phyloP scores from a whole-genome alignment of 1,139 yeast species.

The Yamadazyma conglobata region DNA sequence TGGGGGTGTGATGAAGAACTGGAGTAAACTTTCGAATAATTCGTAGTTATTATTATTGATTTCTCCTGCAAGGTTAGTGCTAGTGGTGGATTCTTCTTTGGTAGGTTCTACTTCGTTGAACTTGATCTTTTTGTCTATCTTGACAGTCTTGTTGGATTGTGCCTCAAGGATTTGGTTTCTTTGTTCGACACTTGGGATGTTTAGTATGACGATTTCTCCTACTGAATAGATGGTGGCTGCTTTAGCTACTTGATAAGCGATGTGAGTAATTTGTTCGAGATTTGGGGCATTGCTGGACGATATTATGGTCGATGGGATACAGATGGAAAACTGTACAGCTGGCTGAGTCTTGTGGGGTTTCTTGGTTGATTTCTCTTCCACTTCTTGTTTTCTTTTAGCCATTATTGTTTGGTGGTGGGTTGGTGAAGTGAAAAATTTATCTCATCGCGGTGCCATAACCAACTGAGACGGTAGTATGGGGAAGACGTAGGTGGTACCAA shows the following conservation, averaged over 20 bases:
- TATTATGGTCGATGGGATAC: constrained; percentile 65
- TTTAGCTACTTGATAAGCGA: constrained; percentile 76
- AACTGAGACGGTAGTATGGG: too few species aligned
- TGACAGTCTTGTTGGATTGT: constrained; percentile 19
- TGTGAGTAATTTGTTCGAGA: constrained; percentile 67
- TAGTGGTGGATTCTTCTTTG: constrained; percentile 4
- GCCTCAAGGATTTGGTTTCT: constrained; percentile 16
- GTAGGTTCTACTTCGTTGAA: constrained; percentile 12
- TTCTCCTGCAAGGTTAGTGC: constrained; percentile 13
- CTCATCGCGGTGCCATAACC: constrained; percentile 1
- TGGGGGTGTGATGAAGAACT: constrained; percentile 84
- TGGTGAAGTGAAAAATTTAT: constrained; percentile 5
- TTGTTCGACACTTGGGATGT: constrained; percentile 31
- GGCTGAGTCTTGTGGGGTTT: constrained; percentile 29
- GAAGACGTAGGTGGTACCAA: not conserved
- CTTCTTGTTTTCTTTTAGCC: constrained; percentile 30
- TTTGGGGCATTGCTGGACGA: constrained; percentile 52
- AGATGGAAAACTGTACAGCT: constrained; percentile 39
- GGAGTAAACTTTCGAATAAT: constrained; percentile 67
- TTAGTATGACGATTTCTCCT: constrained; percentile 68
- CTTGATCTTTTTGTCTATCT: constrained; percentile 19
- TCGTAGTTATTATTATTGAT: constrained; percentile 35
- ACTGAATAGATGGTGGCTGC: constrained; percentile 68
- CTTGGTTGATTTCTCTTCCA: constrained; percentile 23
- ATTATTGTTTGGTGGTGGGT: constrained; percentile 10